phyloP scores from a whole-genome alignment of 176 grass and related monocot genomes.

The Triticum turgidum region DNA sequence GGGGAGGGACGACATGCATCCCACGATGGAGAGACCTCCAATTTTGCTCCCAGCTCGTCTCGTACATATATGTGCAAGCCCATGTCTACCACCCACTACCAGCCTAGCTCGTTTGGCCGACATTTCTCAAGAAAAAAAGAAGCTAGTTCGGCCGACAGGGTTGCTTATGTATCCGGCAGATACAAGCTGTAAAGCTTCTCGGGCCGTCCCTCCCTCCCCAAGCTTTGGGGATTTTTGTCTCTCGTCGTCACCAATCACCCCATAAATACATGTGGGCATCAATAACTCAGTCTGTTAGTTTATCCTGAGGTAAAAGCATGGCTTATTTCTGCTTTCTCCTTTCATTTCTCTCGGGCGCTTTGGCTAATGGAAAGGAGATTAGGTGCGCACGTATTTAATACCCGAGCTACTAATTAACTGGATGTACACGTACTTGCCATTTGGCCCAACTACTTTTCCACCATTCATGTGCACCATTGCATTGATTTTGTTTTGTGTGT shows the following conservation, averaged over 20 bases:
- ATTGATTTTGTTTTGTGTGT: constrained; percentile 15
- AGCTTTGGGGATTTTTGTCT: constrained; percentile 37
- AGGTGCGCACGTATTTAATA: neutral
- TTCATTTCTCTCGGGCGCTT: neutral
- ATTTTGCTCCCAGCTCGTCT: neutral
- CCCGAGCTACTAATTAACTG: neutral
- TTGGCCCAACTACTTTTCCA: constrained; percentile 36
- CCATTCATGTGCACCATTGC: constrained; percentile 26
- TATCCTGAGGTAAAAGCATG: neutral
- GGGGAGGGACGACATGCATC: constrained; percentile 1
- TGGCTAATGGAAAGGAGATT: neutral
- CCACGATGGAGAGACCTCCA: constrained; percentile 7
- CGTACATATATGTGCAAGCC: neutral
- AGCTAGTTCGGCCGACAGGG: constrained; percentile 19
- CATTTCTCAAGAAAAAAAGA: neutral
- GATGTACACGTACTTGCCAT: neutral
- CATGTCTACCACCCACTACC: constrained; percentile 33
- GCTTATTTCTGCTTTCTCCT: neutral
- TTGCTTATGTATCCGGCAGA: constrained; percentile 30
- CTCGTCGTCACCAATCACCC: constrained; percentile 23
- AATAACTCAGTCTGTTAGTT: neutral
- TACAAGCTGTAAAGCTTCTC: constrained; percentile 31
- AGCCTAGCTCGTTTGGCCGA: constrained; percentile 11
- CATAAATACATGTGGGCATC: constrained; percentile 1
- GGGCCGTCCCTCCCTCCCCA: neutral